Evolutionary conservation across 805 yeast species (phyloP).

Genomic region (Candida pseudoglaebosa): DNA sequence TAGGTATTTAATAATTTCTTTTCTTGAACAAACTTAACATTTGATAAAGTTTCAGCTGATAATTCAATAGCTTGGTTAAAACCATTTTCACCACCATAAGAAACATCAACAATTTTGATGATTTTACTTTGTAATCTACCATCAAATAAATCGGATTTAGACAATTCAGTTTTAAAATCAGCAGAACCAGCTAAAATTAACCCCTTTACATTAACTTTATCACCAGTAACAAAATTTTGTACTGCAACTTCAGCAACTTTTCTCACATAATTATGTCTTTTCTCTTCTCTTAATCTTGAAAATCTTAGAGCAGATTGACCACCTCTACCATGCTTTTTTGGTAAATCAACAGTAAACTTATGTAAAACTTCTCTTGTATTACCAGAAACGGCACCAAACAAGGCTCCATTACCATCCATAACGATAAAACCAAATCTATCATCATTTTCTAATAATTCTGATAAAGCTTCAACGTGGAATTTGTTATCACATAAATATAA

Average conservation of each 20-base stretch:
- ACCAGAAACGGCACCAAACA: conserved; percentile 93
- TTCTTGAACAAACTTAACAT: conserved; percentile 97
- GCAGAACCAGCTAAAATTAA: conserved; percentile 98
- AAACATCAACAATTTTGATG: conserved; percentile 90
- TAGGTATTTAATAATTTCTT: conserved; percentile 89
- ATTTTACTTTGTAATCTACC: conserved; percentile 81
- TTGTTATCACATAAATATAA: conserved; percentile 92
- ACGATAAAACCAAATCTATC: conserved; percentile 96
- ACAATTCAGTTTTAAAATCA: conserved; percentile 93
- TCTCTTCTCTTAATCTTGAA: conserved; percentile 97
- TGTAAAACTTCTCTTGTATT: conserved; percentile 95
- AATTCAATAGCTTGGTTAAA: conserved; percentile 98
- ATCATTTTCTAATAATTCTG: conserved; percentile 91
- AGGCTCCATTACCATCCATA: conserved; percentile 99
- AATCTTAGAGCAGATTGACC: conserved; percentile 99
- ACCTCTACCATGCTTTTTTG: conserved; percentile 99
- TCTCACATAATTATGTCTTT: conserved; percentile 97
- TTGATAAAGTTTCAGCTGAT: conserved; percentile 93
- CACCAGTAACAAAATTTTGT: conserved; percentile 91
- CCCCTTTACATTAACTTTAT: conserved; percentile 92
- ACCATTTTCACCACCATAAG: conserved; percentile 99
- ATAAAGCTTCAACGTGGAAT: conserved; percentile 94
- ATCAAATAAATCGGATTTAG: conserved; percentile 91
- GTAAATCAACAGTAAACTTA: conserved; percentile 93
- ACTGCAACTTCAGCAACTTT: conserved; percentile 98